A percentile compares a stretch with the other conserved stretches of the same genome.
These are phyloP conservation scores for Colletotrichum sp. DNA, from an alignment of 2,329 filamentous ascomycete genomes.

Conservation along the genomic window DNA sequence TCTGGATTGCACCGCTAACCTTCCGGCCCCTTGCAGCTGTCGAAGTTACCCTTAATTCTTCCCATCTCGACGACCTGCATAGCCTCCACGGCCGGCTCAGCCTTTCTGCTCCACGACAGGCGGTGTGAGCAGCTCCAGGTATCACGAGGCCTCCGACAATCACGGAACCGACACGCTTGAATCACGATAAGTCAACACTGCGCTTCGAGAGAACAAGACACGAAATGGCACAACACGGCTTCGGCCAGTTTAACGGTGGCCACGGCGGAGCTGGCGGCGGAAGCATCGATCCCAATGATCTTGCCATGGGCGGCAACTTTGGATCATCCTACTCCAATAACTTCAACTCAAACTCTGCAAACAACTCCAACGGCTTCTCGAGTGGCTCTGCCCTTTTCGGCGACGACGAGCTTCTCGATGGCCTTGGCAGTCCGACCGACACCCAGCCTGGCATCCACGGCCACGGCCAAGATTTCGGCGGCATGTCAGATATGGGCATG, in stretches of 20 bases:
- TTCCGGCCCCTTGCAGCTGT: neutral
- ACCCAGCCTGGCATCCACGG: slow-evolving; percentile 55
- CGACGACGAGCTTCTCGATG: slow-evolving; percentile 88
- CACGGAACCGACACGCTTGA: neutral
- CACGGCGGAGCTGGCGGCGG: slow-evolving; percentile 52
- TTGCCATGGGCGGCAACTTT: slow-evolving; percentile 71
- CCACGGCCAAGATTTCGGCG: slow-evolving; percentile 61
- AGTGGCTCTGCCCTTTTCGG: slow-evolving; percentile 80
- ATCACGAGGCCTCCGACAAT: neutral
- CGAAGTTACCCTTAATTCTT: neutral
- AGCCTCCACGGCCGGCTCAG: neutral
- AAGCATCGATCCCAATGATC: slow-evolving; percentile 83
- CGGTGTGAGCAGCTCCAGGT: slow-evolving; percentile 1
- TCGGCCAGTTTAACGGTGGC: slow-evolving; percentile 59
- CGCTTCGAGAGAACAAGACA: neutral
- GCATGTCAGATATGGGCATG: slow-evolving; percentile 61
- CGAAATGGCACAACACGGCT: slow-evolving; percentile 61
- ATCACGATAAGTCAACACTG: neutral
- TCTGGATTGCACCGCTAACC: neutral
- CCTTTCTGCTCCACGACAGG: neutral
- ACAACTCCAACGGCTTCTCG: slow-evolving; percentile 74
- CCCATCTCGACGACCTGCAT: neutral
- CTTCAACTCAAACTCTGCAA: slow-evolving; percentile 61
- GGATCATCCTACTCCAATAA: slow-evolving; percentile 61
- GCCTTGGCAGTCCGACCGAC: slow-evolving; percentile 63